Conservation (phyloP, 176 grass and related monocot genomes). For the Triticum timopheevii region DNA sequence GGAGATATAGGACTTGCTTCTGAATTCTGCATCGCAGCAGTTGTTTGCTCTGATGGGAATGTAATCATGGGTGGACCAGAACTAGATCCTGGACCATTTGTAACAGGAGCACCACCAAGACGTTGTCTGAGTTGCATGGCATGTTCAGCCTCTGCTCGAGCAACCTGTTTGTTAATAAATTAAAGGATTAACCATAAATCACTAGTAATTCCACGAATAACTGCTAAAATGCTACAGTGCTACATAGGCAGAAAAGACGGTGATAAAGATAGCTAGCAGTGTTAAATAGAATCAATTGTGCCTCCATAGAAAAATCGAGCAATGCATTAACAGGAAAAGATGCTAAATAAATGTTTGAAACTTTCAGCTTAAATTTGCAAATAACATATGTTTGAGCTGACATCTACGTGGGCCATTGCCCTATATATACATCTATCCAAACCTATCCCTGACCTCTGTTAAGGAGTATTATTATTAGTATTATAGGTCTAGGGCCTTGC, state of each 20-base stretch:
- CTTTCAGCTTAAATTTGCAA: neutral
- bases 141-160: constrained; percentile 44
- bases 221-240: neutral
- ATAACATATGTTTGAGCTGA: neutral
- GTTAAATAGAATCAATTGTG: neutral
- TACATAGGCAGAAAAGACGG: constrained; percentile 1
- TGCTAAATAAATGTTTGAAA: neutral
- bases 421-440: neutral
- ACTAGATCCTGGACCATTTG: constrained; percentile 25
- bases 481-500: neutral
- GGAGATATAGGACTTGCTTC: constrained; percentile 21
- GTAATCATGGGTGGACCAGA: constrained; percentile 27
- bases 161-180: constrained; percentile 44
- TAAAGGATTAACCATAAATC: neutral
- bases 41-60: constrained; percentile 38
- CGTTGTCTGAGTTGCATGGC: constrained; percentile 39
- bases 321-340: neutral
- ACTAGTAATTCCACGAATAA: neutral
- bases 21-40: constrained; percentile 18
- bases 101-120: constrained; percentile 10
- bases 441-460: constrained; percentile 1
- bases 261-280: neutral
- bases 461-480: too few species aligned
- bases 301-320: neutral
- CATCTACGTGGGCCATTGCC: neutral